Evolutionary conservation across 176 grass and related monocot genomes (phyloP).

Genomic region (Phyllostachys edulis): DNA sequence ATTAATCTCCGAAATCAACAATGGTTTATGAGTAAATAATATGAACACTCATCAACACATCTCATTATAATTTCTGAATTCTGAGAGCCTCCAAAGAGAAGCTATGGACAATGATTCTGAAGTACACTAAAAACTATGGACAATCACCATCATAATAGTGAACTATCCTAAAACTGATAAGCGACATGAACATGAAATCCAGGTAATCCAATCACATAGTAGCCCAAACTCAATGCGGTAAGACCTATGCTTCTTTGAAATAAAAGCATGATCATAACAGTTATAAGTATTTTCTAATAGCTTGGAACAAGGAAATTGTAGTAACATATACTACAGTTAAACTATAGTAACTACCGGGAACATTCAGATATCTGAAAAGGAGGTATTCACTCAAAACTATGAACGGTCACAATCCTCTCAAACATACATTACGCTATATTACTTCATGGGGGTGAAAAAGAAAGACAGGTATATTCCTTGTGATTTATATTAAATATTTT

Average conservation of each 20-base stretch:
- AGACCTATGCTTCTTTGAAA: slow-evolving; percentile 25
- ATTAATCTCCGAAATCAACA: background rate
- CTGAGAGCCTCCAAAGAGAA: background rate
- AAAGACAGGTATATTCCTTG: background rate
- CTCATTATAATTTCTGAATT: background rate
- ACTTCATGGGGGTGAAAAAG: background rate
- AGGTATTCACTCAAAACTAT: slow-evolving; percentile 31
- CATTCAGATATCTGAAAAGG: background rate
- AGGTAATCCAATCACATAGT: background rate
- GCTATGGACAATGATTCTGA: too few relatives aligned
- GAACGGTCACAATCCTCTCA: slow-evolving; percentile 34
- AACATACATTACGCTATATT: background rate
- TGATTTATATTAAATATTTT: background rate
- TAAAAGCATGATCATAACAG: slow-evolving; percentile 14
- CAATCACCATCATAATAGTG: background rate
- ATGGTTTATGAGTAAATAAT: background rate
- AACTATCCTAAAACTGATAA: background rate
- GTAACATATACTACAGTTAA: background rate
- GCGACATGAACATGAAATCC: background rate
- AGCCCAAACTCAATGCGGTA: slow-evolving; percentile 25
- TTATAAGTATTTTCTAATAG: slow-evolving; percentile 9
- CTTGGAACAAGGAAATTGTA: background rate
- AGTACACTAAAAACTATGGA: background rate
- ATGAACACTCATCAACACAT: background rate
- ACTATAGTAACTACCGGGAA: background rate